phyloP scores from a whole-genome alignment of 495 filamentous ascomycete genomes.

The Hyaloscypha finlandica region DNA sequence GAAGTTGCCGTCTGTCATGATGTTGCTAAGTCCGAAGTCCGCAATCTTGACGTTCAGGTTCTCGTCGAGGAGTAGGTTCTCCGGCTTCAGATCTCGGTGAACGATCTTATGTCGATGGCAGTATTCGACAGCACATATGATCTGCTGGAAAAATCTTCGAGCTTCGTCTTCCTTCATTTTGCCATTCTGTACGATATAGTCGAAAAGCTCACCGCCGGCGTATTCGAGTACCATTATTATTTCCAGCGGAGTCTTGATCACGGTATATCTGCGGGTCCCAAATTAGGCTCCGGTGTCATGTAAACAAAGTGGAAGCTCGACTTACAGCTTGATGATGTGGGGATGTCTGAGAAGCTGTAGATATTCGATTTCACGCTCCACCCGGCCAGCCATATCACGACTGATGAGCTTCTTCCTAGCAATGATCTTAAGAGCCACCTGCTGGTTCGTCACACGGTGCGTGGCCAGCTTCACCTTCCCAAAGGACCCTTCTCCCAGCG shows the following conservation, averaged over 20 bases:
- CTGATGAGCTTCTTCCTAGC: constrained; percentile 91
- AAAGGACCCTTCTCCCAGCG: constrained; percentile 94
- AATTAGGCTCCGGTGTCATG: constrained; percentile 14
- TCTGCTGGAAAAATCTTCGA: constrained; percentile 97
- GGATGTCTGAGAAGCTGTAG: constrained; percentile 93
- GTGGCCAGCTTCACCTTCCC: constrained; percentile 97
- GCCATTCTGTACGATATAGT: constrained; percentile 91
- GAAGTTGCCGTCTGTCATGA: constrained; percentile 99
- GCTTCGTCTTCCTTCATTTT: constrained; percentile 88
- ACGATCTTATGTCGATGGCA: constrained; percentile 99
- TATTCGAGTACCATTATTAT: constrained; percentile 99
- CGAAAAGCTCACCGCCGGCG: constrained; percentile 93
- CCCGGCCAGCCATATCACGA: constrained; percentile 93
- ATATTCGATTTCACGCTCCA: constrained; percentile 98
- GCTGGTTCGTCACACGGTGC: constrained; percentile 85
- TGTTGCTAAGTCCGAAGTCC: constrained; percentile 97
- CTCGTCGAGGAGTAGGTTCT: constrained; percentile 93
- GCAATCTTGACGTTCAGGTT: constrained; percentile 98
- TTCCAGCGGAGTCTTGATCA: constrained; percentile 88
- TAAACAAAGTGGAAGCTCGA: constrained; percentile 14
- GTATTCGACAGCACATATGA: constrained; percentile 98
- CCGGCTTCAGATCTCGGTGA: constrained; percentile 95
- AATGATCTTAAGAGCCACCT: constrained; percentile 97
- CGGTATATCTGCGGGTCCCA: constrained; percentile 62
- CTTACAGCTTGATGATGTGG: constrained; percentile 98